Base-by-base conservation (phyloP, 2,329 filamentous ascomycete species). In the Aspergillus melleus region DNA sequence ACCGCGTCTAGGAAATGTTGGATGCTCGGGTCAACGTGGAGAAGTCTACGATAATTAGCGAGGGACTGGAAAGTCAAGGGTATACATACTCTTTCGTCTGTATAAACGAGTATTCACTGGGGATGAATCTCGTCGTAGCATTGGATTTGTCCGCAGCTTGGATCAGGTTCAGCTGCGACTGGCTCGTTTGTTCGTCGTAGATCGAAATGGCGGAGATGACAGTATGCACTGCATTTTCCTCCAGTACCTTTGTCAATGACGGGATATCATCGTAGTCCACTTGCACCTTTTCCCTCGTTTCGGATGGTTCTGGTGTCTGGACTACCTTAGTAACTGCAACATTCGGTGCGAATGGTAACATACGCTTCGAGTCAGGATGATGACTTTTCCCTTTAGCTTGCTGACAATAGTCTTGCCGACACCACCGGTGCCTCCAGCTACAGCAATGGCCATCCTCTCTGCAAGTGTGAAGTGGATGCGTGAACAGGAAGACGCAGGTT, bases 381-480 rank as follows among this genome's bases (percentile, higher is more conserved):
- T 68, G 11, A 81, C 71, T 11, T 78, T 59, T 8, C 56, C 79
- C 73, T 47, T 76, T 49, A 57, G 72, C 19, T 62, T 68, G 24
- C 66, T 71, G 20, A 83, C 77, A 30, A 84, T 72, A 1, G 79
- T 76, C 19, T 74, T 75, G 12, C 81, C 81, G 1, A 83, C 68
- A n/a, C 70, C 71, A 24, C 80, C 80, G 0, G 76, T 78, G 14
- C 81, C 81, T 52, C 81, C 81, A 5, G 79, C 78, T 16, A 83
- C 75, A 53, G 79, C 81, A 44, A 83, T 70, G 20, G 76, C 67
- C 36, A 42, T 42, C 3, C 4, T 42, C 12, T 36, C 32, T 29
- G 26, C 26, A 29, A 29, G 8, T 29, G 8, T 29, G 3, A 8
- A 8, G 11, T 14, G 32, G 32, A 36, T 12, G 10, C 11, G 32